Percentiles rank a stretch among this genome's conserved stretches.
phyloP scores from a whole-genome alignment of 129 eudicot species.

The Tagetes patula region DNA sequence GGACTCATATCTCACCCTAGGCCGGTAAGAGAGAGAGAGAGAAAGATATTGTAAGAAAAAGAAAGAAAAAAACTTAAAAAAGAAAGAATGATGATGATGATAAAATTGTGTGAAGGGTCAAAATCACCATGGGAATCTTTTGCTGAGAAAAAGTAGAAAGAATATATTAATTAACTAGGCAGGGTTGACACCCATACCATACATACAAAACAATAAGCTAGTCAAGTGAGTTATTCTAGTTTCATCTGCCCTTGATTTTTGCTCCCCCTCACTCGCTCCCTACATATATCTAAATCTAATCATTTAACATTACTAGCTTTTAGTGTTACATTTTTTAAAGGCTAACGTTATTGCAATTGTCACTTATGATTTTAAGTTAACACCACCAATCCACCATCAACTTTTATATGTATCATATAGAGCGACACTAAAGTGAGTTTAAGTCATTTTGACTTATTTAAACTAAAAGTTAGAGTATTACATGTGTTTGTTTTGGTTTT shows the following conservation, averaged over 20 bases:
- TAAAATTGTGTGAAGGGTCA: conserved; percentile 52
- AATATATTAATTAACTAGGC: conserved; percentile 19
- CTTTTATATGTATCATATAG: too few relatives aligned
- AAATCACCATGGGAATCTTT: conserved; percentile 61
- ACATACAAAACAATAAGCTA: conserved; percentile 22
- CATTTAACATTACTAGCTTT: conserved; percentile 27
- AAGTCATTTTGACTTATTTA: too few relatives aligned
- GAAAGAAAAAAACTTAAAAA: neutral
- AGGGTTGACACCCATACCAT: conserved; percentile 52
- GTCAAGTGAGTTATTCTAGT: conserved; percentile 38
- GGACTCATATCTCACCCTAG: neutral
- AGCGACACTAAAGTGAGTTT: too few relatives aligned
- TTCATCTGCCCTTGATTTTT: conserved; percentile 26
- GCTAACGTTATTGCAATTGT: too few relatives aligned
- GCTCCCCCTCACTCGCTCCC: conserved; percentile 17
- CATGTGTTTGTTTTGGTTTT: too few relatives aligned
- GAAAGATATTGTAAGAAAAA: neutral
- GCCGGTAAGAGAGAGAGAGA: too few relatives aligned
- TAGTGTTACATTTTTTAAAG: neutral
- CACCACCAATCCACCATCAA: too few relatives aligned
- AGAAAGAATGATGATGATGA: neutral
- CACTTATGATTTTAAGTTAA: too few relatives aligned
- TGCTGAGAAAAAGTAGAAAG: conserved; percentile 37
- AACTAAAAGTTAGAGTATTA: too few relatives aligned
- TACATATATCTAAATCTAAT: conserved; percentile 22